Evolutionary conservation across 192 early-diverging fungal genomes (phyloP).

Genomic region (Coemansia sp.): DNA sequence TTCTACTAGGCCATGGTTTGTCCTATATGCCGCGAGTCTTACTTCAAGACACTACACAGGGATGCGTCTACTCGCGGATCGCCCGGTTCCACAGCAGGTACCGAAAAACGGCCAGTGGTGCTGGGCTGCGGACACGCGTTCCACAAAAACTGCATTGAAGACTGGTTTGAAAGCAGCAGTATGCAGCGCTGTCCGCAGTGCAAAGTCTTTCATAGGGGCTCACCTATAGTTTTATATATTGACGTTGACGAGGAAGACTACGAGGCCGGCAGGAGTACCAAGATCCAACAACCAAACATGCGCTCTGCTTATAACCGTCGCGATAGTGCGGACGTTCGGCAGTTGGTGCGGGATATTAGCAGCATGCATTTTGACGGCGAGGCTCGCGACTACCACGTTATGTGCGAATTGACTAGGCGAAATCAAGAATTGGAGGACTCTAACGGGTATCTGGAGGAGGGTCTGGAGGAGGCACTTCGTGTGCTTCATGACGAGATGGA

Average conservation of each 20-base stretch:
- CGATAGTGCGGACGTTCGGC: background rate
- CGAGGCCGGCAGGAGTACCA: background rate
- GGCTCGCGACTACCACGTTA: background rate
- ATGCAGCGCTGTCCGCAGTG: slow-evolving; percentile 4
- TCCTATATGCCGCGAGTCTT: background rate
- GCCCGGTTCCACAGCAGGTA: background rate
- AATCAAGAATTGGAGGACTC: background rate
- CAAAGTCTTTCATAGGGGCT: background rate
- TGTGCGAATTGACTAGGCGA: background rate
- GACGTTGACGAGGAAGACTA: slow-evolving; percentile 4
- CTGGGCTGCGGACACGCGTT: slow-evolving; percentile 3
- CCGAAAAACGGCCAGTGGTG: background rate
- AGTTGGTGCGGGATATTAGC: background rate
- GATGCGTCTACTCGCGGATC: background rate
- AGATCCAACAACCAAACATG: background rate
- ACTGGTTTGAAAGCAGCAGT: background rate
- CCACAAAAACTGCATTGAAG: slow-evolving; percentile 4
- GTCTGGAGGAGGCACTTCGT: background rate
- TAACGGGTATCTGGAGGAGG: background rate
- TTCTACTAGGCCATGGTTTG: background rate
- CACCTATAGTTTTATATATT: background rate
- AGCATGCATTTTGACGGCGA: background rate
- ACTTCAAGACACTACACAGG: background rate
- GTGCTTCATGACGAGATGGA: background rate
- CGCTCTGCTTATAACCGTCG: background rate